Evolutionary conservation across 2,329 filamentous ascomycete species (phyloP), one percentile per base, ranked within the genome.

Genomic region (Xylaria digitata): DNA sequence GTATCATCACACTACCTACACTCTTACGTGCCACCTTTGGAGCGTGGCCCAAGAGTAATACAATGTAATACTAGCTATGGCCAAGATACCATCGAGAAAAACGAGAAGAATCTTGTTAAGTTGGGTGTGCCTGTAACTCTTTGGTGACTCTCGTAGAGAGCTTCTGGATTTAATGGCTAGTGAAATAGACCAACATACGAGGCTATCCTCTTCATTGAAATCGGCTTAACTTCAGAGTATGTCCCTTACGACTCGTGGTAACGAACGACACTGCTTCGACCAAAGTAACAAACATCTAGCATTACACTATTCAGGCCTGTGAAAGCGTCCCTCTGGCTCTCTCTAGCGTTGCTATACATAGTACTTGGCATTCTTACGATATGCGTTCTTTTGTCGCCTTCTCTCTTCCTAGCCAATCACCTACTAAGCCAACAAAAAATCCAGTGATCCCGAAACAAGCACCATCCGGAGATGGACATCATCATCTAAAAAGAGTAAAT

Each of bases 11-110:
- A 40, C 21, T 49, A 62, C 45, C 23, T 34, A 49, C 19, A 34
- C 23, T 55, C 13, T 43, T 26, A 49, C 19, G 17, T 42, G 26
- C 13, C 23, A 9, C 4, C 21, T 17, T 52, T n/a, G 15, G 6
- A 34, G 53, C 46, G n/a, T 32, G 26, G 15, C 15, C 15, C 0
- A 32, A 6, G 37, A 43, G 23, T 42, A 2, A 26, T 5, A n/a
- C 42, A 49, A 34, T 62, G 34, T 57, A 58, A 58, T 54, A 45
- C 11, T 17, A 52, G 32, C n/a, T 30, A 42, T 48, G 23, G 21
- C 23, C 48, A 49, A 42, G 49, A 34, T 54, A 63, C 32, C 7
- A 46, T 40, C 6, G 2, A 23, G 23, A 15, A 49, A 17, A 45
- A 17, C 4, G 49, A 54, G 7, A 19, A 26, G 13, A 26, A 15